phyloP scores from a whole-genome alignment of 73 alveolate species.

The Tetrahymena malaccensis region DNA sequence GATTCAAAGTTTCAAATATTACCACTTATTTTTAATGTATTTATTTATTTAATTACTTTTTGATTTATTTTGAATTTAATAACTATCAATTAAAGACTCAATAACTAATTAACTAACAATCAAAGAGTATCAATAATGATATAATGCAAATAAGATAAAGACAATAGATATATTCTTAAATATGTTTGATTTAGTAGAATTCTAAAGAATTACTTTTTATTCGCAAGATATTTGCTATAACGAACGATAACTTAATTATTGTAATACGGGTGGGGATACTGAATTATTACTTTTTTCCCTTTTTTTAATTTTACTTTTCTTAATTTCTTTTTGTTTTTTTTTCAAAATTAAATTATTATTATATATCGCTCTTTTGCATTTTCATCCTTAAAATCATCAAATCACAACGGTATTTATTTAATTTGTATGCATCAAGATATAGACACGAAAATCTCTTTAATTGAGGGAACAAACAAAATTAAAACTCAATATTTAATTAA shows the following conservation, averaged over 20 bases:
- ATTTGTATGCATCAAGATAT: not conserved
- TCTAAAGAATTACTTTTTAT: not conserved
- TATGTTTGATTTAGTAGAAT: not conserved
- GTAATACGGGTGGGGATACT: not conserved
- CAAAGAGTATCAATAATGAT: not conserved
- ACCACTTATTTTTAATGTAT: too few relatives aligned
- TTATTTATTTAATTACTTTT: not conserved
- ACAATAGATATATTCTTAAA: not conserved
- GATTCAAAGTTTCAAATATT: not conserved
- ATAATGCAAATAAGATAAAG: not conserved
- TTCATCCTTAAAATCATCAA: not conserved
- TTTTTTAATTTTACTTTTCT: not conserved
- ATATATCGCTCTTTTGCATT: not conserved
- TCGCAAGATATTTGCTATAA: not conserved
- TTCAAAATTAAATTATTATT: not conserved
- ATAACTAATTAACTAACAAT: not conserved
- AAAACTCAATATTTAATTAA: not conserved
- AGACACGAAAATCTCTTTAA: not conserved
- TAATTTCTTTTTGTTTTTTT: not conserved
- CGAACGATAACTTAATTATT: not conserved
- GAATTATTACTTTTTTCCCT: not conserved
- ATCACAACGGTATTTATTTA: not conserved
- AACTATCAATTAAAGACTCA: not conserved
- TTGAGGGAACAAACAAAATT: not conserved
- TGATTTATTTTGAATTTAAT: not conserved